Evolutionary conservation across 495 filamentous ascomycete genomes (phyloP).

Genomic region (Aspergillus sparsus): DNA sequence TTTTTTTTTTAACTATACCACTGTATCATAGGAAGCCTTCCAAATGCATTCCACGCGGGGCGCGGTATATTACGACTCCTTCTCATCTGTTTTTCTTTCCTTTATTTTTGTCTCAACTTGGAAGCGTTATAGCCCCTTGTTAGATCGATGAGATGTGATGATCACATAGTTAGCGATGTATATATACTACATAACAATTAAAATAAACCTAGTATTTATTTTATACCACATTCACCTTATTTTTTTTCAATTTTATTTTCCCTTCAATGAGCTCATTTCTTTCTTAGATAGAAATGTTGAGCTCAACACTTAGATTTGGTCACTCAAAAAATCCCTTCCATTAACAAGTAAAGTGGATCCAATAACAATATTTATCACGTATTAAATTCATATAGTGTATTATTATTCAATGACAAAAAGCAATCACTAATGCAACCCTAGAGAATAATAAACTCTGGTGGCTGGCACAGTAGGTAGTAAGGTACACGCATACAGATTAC

Average conservation of each 20-base stretch:
- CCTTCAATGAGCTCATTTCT: no score
- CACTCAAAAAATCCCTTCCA: not conserved
- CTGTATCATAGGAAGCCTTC: conserved; percentile 1
- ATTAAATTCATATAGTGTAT: not conserved
- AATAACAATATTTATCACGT: not conserved
- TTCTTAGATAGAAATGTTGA: not conserved
- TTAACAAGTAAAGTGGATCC: not conserved
- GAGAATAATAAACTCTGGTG: no score
- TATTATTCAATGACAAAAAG: not conserved
- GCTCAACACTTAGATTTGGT: not conserved
- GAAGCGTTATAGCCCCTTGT: not conserved
- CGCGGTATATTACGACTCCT: not conserved
- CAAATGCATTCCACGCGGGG: not conserved
- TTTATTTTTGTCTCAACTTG: no score
- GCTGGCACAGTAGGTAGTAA: no score
- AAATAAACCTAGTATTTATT: not conserved
- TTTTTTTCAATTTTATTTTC: not conserved
- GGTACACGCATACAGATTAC: no score
- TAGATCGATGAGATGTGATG: not conserved
- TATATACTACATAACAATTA: not conserved
- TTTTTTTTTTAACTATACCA: not conserved
- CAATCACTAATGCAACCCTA: not conserved
- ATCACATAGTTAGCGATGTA: not conserved
- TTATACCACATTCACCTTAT: not conserved
- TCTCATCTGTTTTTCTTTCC: no score